Evolutionary conservation across 2,329 filamentous ascomycete species (phyloP).

Genomic region (Aspergillus awamori): DNA sequence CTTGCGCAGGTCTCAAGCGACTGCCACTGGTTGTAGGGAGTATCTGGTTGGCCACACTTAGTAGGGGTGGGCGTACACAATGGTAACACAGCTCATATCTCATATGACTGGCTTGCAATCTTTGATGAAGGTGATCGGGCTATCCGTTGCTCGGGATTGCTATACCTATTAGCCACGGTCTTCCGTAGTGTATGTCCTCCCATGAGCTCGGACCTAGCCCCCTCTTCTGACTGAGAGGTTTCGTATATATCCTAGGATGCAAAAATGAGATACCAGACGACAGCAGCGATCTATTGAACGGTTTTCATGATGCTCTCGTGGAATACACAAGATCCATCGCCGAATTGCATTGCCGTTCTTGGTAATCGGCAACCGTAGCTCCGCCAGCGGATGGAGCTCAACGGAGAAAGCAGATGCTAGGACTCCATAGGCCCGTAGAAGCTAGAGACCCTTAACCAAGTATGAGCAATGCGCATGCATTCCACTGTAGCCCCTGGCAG

Average conservation of each 20-base stretch:
- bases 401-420: background rate
- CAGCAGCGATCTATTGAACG: too few species aligned
- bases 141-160: background rate
- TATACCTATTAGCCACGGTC: background rate
- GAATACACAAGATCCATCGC: background rate
- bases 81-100: background rate
- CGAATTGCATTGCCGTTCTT: background rate
- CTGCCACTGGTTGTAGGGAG: too few species aligned
- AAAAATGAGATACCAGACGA: too few species aligned
- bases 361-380: background rate
- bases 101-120: background rate
- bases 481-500: conserved; percentile 1
- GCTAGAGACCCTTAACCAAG: background rate
- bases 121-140: background rate
- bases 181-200: background rate
- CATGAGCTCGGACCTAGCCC: background rate
- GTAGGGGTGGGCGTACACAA: background rate
- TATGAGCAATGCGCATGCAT: background rate
- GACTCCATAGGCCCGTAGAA: background rate
- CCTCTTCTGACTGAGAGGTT: background rate
- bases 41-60: too few species aligned
- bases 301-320: background rate
- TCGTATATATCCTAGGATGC: background rate
- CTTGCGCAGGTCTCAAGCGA: background rate
- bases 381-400: background rate